Conservation (phyloP, 2,329 filamentous ascomycete genomes). For the Myriosclerotinia curreyana region DNA sequence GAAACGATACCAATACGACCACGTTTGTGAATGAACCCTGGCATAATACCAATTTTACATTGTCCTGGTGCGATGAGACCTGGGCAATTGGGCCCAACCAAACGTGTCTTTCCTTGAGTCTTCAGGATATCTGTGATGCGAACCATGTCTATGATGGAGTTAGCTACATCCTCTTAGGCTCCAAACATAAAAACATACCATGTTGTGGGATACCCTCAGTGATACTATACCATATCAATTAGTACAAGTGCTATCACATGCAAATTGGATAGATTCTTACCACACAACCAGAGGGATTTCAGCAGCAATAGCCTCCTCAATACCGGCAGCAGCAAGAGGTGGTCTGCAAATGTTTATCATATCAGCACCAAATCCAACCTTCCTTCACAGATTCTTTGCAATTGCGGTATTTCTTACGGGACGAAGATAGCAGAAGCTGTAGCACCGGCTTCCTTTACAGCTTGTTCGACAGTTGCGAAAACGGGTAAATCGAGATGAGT, state of each 20-base stretch:
- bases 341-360: constrained; percentile 56
- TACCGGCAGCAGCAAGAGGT: constrained; percentile 86
- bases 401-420: constrained; percentile 55
- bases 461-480: constrained; percentile 85
- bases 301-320: constrained; percentile 91
- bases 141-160: constrained; percentile 74
- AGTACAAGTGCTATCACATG: constrained; percentile 28
- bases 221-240: constrained; percentile 51
- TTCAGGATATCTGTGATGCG: constrained; percentile 98
- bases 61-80: constrained; percentile 92
- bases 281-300: constrained; percentile 95
- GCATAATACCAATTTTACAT: constrained; percentile 99
- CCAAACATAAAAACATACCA: constrained; percentile 55
- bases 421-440: constrained; percentile 95
- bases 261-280: constrained; percentile 41
- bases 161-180: constrained; percentile 26
- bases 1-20: constrained; percentile 98
- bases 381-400: constrained; percentile 15
- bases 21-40: constrained; percentile 99
- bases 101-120: constrained; percentile 92
- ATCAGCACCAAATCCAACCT: constrained; percentile 25
- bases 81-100: constrained; percentile 97
- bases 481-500: constrained; percentile 89
- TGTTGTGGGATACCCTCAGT: constrained; percentile 98
- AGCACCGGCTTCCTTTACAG: constrained; percentile 84